phyloP scores from a whole-genome alignment of 345 rosid genomes.

The Microcos paniculata region DNA sequence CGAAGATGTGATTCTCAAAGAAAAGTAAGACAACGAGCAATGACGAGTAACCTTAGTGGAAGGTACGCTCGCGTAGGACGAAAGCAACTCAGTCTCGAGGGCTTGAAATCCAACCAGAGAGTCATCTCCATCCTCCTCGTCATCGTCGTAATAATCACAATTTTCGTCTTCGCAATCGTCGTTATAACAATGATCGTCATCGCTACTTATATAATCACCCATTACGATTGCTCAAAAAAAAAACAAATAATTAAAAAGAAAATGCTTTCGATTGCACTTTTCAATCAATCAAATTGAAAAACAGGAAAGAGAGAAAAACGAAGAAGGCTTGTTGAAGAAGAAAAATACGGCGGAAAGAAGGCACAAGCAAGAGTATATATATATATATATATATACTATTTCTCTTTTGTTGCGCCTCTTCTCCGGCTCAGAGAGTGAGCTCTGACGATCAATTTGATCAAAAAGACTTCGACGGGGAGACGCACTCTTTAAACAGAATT shows the following conservation, averaged over 20 bases:
- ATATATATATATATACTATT: too few relatives aligned
- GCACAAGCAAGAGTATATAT: too few relatives aligned
- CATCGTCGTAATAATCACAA: neutral
- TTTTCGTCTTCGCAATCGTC: neutral
- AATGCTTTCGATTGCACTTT: neutral
- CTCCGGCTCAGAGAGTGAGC: neutral
- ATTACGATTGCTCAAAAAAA: neutral
- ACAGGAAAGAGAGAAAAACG: neutral
- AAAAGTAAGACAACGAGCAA: neutral
- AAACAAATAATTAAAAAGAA: neutral
- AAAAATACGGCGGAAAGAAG: neutral
- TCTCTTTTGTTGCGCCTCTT: neutral
- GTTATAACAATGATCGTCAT: neutral
- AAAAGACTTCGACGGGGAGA: neutral
- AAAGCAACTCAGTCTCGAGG: neutral
- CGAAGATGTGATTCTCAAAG: neutral
- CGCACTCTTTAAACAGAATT: neutral
- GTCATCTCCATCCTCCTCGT: neutral
- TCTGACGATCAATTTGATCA: neutral
- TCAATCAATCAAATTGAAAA: neutral
- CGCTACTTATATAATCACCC: conserved; percentile 11
- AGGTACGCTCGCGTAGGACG: neutral
- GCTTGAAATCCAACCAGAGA: neutral
- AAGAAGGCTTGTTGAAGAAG: neutral
- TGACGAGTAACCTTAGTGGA: neutral